phyloP scores from a whole-genome alignment of 805 yeast species.

The Hanseniaspora occidentalis region DNA sequence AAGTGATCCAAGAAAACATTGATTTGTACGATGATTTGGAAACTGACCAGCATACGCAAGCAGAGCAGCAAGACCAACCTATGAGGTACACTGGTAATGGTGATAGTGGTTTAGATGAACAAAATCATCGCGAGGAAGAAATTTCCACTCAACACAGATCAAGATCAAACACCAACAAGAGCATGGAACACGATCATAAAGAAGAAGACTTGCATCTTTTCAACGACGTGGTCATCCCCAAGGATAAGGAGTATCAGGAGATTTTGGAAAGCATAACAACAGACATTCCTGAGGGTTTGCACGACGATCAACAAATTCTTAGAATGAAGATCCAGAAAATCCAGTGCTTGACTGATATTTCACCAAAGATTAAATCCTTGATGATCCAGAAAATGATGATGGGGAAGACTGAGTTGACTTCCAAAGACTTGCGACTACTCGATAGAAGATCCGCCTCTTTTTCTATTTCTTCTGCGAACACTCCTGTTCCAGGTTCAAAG shows the following conservation, averaged over 20 bases:
- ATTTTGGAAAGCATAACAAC: constrained; percentile 8
- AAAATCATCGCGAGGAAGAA: no score
- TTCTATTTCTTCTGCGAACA: no score
- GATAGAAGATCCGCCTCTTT: constrained; percentile 17
- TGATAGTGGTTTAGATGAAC: no score
- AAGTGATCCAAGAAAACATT: constrained; percentile 20
- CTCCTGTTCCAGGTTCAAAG: no score
- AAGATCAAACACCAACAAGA: no score
- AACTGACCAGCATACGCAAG: no score
- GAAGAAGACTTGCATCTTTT: neutral
- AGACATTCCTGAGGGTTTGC: constrained; percentile 17
- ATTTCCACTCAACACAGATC: no score
- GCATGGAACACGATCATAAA: no score
- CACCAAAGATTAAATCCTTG: constrained; percentile 10
- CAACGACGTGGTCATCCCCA: constrained; percentile 32
- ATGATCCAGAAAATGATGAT: constrained; percentile 56
- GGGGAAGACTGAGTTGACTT: constrained; percentile 41
- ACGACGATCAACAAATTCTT: constrained; percentile 12
- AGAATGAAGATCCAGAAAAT: constrained; percentile 11
- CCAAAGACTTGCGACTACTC: constrained; percentile 33
- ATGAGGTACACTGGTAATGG: no score
- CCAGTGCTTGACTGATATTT: constrained; percentile 9
- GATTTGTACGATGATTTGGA: constrained; percentile 21
- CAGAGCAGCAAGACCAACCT: no score
- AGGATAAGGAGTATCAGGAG: constrained; percentile 22